Evolutionary conservation across 2,329 filamentous ascomycete genomes (phyloP), one percentile per base, ranked within the genome.

Genomic region (Fusarium cyanostomum): DNA sequence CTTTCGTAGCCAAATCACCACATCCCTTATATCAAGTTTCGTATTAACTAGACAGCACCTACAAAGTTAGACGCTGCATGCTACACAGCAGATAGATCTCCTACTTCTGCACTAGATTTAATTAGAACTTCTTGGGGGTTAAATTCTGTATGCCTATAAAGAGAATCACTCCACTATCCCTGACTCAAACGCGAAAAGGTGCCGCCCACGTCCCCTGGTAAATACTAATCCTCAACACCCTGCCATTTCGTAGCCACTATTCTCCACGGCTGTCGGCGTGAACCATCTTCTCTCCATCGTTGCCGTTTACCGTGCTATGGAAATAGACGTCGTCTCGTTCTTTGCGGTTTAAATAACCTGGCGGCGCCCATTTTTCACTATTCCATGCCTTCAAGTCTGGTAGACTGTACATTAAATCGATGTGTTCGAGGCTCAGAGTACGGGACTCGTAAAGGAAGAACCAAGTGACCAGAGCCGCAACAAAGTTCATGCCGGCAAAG

Each of bases 381-480:
- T 82, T 82, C 82, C 85, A 87, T 5, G 87, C 82, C 72, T 82
- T 84, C 15, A 89, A 80, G 43, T 79, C 66, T 4, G 64, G 75
- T 13, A 86, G 76, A 52, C 87, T 81, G 73, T 91, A 91, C 86
- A 89, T 89, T 41, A 83, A 82, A 73, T 91, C 88, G 51, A 91
- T 85, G 67, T 90, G 86, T 75, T 91, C 89, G 7, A 91, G 81
- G 7, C 84, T 86, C 4, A 88, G 81, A 39, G 82, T 84, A 59
- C 84, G 82, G 11, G 82, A 85, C 73, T 91, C 88, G 72, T 86
- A 87, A 50, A 91, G 81, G 74, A 89, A 89, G 78, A 90, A 88
- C 79, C 85, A 91, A 18, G 89, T 85, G 11, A 89, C 73, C 1
- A 84, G 68, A 2, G 84, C 81, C 3, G 82, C 87, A 2, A 80